A percentile compares a stretch with the other conserved stretches of the same genome.
Conservation (phyloP, 2,329 filamentous ascomycete species). For the Aotearoamyces nothofagi region DNA sequence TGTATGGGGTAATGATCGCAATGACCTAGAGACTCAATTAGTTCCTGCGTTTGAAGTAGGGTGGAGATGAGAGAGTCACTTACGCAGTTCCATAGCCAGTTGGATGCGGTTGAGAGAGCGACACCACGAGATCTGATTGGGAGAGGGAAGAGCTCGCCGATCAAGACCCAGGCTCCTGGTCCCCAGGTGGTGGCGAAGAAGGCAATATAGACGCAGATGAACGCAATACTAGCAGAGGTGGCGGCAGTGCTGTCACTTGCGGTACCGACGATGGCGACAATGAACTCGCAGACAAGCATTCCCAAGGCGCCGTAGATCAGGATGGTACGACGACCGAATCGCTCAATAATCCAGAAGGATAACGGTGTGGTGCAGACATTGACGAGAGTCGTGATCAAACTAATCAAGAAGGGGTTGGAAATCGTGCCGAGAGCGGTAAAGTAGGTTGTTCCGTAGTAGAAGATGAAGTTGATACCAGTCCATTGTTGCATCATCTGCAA, state of each 20-base stretch:
- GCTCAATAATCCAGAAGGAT: constrained; percentile 50
- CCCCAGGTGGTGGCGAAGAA: constrained; percentile 78
- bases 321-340: constrained; percentile 63
- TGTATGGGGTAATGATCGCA: constrained; percentile 59
- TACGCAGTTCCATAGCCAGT: constrained; percentile 83
- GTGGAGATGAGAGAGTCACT: constrained; percentile 71
- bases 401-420: constrained; percentile 42
- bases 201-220: constrained; percentile 45
- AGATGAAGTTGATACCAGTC: constrained; percentile 74
- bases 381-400: constrained; percentile 33
- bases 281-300: constrained; percentile 78
- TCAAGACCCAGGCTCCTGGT: constrained; percentile 64
- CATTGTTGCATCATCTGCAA: constrained; percentile 73
- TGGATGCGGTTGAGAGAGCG: constrained; percentile 68
- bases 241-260: constrained; percentile 30
- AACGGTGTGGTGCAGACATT: constrained; percentile 2
- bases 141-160: constrained; percentile 80
- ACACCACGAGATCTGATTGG: constrained; percentile 77
- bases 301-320: constrained; percentile 65
- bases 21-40: no score
- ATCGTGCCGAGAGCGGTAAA: constrained; percentile 50
- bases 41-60: constrained; percentile 50
- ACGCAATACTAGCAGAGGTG: constrained; percentile 58
- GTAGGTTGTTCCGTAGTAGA: constrained; percentile 72
- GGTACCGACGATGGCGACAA: constrained; percentile 49